Conservation (phyloP, 805 yeast genomes). For the Alloascoidea hylecoeti region DNA sequence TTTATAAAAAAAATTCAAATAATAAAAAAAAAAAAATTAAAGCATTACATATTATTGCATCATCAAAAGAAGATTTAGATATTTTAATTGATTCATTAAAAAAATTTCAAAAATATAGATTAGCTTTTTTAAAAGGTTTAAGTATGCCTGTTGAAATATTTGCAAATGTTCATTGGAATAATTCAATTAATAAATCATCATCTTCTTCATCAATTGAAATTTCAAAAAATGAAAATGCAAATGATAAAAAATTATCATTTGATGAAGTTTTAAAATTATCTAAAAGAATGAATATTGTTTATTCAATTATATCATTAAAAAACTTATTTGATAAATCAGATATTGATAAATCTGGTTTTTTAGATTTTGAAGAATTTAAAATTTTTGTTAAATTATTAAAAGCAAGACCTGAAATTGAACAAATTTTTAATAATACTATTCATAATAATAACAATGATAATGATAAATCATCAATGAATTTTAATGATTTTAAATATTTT, state of each 20-base stretch:
- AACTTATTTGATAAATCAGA: conserved; percentile 42
- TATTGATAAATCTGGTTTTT: conserved; percentile 27
- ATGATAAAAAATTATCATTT: conserved; percentile 32
- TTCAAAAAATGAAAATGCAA: no score
- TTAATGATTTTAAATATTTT: conserved; percentile 26
- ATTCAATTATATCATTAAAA: conserved; percentile 37
- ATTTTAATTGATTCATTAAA: conserved; percentile 38
- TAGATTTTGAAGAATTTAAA: conserved; percentile 66
- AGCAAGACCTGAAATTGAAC: conserved; percentile 33
- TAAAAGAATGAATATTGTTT: conserved; percentile 55
- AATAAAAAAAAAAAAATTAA: conserved; percentile 41
- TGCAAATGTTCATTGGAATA: conserved; percentile 52
- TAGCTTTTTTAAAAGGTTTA: conserved; percentile 47
- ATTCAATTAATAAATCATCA: conserved; percentile 12
- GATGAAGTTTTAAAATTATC: conserved; percentile 57
- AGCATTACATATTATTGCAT: conserved; percentile 68
- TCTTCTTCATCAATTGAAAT: no score
- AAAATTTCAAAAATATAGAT: conserved; percentile 39
- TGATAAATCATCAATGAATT: background rate
- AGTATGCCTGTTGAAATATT: conserved; percentile 50
- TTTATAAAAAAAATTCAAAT: conserved; percentile 48
- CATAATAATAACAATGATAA: background rate
- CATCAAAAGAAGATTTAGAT: conserved; percentile 34
- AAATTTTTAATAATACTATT: conserved; percentile 3
- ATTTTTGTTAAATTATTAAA: conserved; percentile 57